A percentile compares a stretch with the other conserved stretches of the same genome.
Conservation (phyloP, 495 filamentous ascomycete genomes). For the Letharia lupina region DNA sequence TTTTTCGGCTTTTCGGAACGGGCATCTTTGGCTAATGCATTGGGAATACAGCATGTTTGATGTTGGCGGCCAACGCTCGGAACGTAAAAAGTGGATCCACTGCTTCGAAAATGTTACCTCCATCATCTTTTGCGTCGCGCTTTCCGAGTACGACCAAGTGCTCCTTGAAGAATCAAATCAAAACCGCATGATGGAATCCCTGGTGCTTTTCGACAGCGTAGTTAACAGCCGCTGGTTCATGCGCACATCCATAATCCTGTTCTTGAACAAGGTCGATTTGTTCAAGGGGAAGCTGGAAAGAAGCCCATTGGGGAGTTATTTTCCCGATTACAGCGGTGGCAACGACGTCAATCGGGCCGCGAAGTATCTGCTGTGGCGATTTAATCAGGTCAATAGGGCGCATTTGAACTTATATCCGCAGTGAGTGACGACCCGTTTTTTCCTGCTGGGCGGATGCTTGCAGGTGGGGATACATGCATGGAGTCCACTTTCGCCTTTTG, state of each 20-base stretch:
- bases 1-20: background rate
- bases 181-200: constrained; percentile 99
- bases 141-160: constrained; percentile 98
- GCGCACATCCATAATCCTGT: constrained; percentile 95
- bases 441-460: constrained; percentile 9
- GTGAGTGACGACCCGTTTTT: constrained; percentile 51
- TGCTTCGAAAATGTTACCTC: constrained; percentile 99
- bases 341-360: constrained; percentile 96
- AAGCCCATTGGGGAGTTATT: constrained; percentile 85
- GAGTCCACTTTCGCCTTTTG: background rate
- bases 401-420: constrained; percentile 96
- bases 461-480: constrained; percentile 2
- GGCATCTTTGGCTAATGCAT: constrained; percentile 23
- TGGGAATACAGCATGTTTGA: constrained; percentile 79
- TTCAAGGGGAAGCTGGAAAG: constrained; percentile 90
- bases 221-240: constrained; percentile 99
- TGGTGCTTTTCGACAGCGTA: constrained; percentile 96
- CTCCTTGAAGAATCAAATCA: constrained; percentile 95
- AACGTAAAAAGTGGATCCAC: constrained; percentile 99
- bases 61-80: constrained; percentile 91
- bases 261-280: constrained; percentile 96
- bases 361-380: constrained; percentile 96
- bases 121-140: constrained; percentile 98
- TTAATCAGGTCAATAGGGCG: constrained; percentile 95
- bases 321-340: constrained; percentile 94